Evolutionary conservation across 768 basidiomycete genomes (phyloP).

Genomic region (Epithele typhae): DNA sequence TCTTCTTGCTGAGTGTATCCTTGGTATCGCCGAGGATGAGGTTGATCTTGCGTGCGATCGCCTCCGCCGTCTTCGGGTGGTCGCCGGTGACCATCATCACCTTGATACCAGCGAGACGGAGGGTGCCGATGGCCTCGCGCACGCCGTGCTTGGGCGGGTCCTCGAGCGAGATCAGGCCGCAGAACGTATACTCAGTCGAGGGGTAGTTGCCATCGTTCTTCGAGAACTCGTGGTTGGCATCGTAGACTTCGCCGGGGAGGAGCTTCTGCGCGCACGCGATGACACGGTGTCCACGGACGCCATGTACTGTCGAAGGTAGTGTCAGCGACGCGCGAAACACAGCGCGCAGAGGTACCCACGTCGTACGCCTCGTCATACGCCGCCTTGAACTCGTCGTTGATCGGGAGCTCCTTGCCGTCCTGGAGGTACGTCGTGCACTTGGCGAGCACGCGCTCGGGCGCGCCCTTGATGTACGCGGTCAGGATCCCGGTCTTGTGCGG

Average conservation of each 20-base stretch:
- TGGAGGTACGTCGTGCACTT: slow-evolving; percentile 60
- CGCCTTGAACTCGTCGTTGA: slow-evolving; percentile 51
- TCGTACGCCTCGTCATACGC: slow-evolving; percentile 60
- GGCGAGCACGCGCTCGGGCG: slow-evolving; percentile 62
- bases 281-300: slow-evolving; percentile 70
- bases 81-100: slow-evolving; percentile 78
- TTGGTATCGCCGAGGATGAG: slow-evolving; percentile 63
- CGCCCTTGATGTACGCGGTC: slow-evolving; percentile 62
- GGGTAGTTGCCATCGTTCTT: slow-evolving; percentile 54
- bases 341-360: slow-evolving; percentile 30
- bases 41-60: slow-evolving; percentile 71
- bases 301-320: slow-evolving; percentile 51
- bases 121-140: slow-evolving; percentile 66
- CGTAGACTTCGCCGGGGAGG: slow-evolving; percentile 46
- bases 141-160: slow-evolving; percentile 72
- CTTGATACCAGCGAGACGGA: slow-evolving; percentile 68
- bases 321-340: neutral
- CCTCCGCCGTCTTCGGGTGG: slow-evolving; percentile 71
- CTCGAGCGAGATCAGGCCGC: slow-evolving; percentile 62
- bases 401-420: slow-evolving; percentile 42
- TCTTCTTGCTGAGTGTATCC: slow-evolving; percentile 54
- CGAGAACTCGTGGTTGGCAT: slow-evolving; percentile 45
- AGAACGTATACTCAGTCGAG: slow-evolving; percentile 53
- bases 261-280: slow-evolving; percentile 67
- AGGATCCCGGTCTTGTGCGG: slow-evolving; percentile 44